Evolutionary conservation across 352 stramenopile genomes (phyloP), one percentile per base, ranked within the genome.

Genomic region (Phytophthora agathidicida): DNA sequence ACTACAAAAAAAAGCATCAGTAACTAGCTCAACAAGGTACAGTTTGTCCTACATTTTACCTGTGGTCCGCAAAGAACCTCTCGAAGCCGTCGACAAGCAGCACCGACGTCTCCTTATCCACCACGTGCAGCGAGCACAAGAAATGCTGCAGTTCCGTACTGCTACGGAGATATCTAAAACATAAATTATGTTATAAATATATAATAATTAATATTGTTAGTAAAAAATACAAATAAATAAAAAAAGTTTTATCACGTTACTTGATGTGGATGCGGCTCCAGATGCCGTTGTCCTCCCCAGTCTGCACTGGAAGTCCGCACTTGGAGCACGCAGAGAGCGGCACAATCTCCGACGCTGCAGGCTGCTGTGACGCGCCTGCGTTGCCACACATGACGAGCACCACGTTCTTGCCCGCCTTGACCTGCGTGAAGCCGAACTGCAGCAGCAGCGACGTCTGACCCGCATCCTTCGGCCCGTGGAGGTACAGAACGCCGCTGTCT

Each of bases 251-350:
- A 11, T 14, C 27, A 8, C 11, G 57, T 41, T 65, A 86, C 75
- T 89, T 91, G 75, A 91, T 84, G 60, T 75, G 69, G 44, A 89
- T 86, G 38, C 72, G 67, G 8, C 59, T 57, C 76, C 73, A 88
- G 17, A 76, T 54, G 23, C 67, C 46, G 37, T 73, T 83, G 48
- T 82, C 68, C 33, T 75, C 52, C 31, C 77, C 77, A 2, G 66
- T 87, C 41, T 83, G 71, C n/a, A 58, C 60, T 2, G 77, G 80
- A 8, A 72, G 13, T 3, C 65, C 53, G 43, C 80, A 90, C 9
- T 53, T 64, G 1, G 46, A 19, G 33, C 80, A 90, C 9, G 80
- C 60, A 24, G 56, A 68, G 16, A 90, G 33, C 0, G 63, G 73
- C 42, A 86, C 75, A 19, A 82, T 70, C 11, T 43, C 28, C 1